Conservation (phyloP, 441 rosid species). For the Populus hybrid region DNA sequence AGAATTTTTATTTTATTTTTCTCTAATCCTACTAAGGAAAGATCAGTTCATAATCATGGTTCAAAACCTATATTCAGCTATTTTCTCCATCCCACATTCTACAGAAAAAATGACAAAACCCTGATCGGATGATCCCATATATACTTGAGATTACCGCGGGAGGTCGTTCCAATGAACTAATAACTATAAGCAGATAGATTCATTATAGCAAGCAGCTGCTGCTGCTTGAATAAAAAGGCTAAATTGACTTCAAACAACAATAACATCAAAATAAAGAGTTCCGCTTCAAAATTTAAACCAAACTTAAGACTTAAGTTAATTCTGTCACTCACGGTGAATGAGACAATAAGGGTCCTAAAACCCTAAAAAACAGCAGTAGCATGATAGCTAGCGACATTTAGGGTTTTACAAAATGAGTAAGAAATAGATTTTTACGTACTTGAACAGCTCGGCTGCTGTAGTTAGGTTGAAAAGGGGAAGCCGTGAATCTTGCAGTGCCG, state of each 20-base stretch:
- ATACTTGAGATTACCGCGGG: neutral
- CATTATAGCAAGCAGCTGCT: neutral
- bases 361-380: neutral
- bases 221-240: neutral
- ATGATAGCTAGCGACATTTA: neutral
- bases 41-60: too few relatives aligned
- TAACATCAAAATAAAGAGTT: neutral
- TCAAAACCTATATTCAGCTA: too few relatives aligned
- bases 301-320: neutral
- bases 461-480: slow-evolving; percentile 34
- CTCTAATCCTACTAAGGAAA: too few relatives aligned
- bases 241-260: neutral
- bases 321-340: neutral
- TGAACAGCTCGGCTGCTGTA: slow-evolving; percentile 46
- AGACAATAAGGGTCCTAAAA: neutral
- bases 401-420: neutral
- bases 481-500: slow-evolving; percentile 22
- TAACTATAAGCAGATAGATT: neutral
- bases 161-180: neutral
- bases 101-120: neutral
- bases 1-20: too few relatives aligned
- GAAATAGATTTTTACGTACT: slow-evolving; percentile 24
- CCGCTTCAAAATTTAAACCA: neutral
- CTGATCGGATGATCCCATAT: neutral
- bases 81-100: too few relatives aligned